phyloP scores from a whole-genome alignment of 768 basidiomycete genomes.

The Boletus pseudopeckii region DNA sequence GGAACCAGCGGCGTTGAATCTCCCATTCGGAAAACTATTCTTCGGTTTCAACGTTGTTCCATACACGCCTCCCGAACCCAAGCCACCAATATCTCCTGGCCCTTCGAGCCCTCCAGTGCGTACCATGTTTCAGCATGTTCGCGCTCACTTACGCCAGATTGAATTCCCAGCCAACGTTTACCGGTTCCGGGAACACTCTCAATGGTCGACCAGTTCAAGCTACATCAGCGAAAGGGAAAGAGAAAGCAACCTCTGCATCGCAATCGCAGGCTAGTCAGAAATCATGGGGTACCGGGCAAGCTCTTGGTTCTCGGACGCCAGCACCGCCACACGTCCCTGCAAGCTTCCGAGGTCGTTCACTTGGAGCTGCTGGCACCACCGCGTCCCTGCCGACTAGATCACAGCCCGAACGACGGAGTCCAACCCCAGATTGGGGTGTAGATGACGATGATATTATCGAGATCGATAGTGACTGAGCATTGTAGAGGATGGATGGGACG shows the following conservation, averaged over 20 bases:
- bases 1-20: constrained; percentile 84
- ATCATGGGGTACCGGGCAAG: constrained; percentile 49
- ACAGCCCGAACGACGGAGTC: constrained; percentile 46
- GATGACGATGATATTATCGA: constrained; percentile 81
- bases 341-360: constrained; percentile 34
- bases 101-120: constrained; percentile 31
- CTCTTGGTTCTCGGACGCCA: constrained; percentile 39
- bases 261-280: constrained; percentile 29
- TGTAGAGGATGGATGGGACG: background rate
- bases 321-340: constrained; percentile 28
- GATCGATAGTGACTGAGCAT: constrained; percentile 71
- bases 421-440: constrained; percentile 80
- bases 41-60: constrained; percentile 87
- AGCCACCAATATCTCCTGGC: constrained; percentile 27
- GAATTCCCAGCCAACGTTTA: constrained; percentile 44
- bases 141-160: background rate
- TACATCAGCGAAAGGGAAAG: constrained; percentile 50
- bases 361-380: constrained; percentile 52
- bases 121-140: background rate
- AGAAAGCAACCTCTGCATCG: constrained; percentile 39
- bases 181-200: constrained; percentile 66
- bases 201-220: constrained; percentile 45
- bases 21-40: constrained; percentile 94
- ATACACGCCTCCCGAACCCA: constrained; percentile 51
- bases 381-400: constrained; percentile 45